These are phyloP conservation scores for Leishmania turanica DNA, from an alignment of 208 protist species.

Conservation along the genomic window DNA sequence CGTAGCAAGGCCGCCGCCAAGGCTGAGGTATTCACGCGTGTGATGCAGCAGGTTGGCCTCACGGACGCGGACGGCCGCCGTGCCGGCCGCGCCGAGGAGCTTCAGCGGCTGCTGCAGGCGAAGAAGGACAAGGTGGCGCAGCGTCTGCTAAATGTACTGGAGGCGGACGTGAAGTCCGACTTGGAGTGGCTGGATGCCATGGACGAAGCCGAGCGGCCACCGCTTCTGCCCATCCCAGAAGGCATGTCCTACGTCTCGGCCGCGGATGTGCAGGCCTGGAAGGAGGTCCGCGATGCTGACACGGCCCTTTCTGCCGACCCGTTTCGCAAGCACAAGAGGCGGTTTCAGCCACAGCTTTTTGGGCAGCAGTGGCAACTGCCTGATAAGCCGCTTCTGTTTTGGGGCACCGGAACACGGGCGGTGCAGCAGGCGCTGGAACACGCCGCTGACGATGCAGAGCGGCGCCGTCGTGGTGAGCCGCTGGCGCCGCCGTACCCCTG, in stretches of 20 bases:
- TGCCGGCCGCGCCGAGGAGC: constrained; percentile 25
- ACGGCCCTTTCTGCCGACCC: constrained; percentile 52
- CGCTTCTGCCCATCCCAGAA: constrained; percentile 81
- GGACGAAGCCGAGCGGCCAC: constrained; percentile 82
- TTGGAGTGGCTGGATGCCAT: constrained; percentile 82
- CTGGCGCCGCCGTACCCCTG: constrained; percentile 83
- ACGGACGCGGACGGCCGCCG: constrained; percentile 24
- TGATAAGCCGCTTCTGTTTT: constrained; percentile 85
- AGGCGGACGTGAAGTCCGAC: constrained; percentile 75
- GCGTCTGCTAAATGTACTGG: constrained; percentile 65
- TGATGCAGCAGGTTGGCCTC: constrained; percentile 30
- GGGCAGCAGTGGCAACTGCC: constrained; percentile 76
- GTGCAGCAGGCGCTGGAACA: constrained; percentile 88
- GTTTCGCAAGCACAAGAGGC: constrained; percentile 46
- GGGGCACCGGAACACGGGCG: constrained; percentile 73
- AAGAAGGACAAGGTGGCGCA: constrained; percentile 46
- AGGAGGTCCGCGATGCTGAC: constrained; percentile 53
- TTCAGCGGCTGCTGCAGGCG: constrained; percentile 47
- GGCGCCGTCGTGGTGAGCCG: constrained; percentile 45
- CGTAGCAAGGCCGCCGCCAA: constrained; percentile 40
- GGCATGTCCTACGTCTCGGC: constrained; percentile 87
- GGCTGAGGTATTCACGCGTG: constrained; percentile 22
- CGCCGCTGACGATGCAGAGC: constrained; percentile 78
- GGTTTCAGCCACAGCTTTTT: constrained; percentile 63
- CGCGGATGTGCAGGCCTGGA: constrained; percentile 70